Base-by-base conservation (phyloP, 2,329 filamentous ascomycete genomes). In the Botryotinia narcissicola region DNA sequence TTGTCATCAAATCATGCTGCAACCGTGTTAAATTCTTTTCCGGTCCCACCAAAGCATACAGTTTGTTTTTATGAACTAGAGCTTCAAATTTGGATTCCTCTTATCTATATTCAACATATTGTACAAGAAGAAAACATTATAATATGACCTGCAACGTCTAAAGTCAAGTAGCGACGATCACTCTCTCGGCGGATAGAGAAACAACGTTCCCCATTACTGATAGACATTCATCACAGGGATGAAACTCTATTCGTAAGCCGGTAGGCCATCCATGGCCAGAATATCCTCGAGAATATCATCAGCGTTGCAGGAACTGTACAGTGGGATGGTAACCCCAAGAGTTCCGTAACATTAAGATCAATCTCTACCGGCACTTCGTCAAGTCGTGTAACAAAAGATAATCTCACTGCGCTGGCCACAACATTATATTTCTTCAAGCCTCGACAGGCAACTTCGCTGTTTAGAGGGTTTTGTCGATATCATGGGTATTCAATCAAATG, bases 361-460 rank as follows among this genome's bases (percentile, higher is more conserved):
- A 44, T 60, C 16, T 72, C 64, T 67, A 42, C 71, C 63, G 71
- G 71, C 62, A 69, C 71, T 69, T 72, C 51, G 18, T 32, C 35
- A 68, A 32, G 63, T 12, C 64, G 62, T 68, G 71, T 68, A 48
- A 72, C 71, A 60, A 60, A 44, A 42, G 70, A 59, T 69, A 72
- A 72, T 69, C 63, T 72, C 42, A 72, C 46, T 67, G 70, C 71
- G 48, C 40, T 72, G 62, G 71, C 62, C 61, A 70, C 68, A 60
- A 67, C 70, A 72, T 67, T 35, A 32, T 46, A 67, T 54, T 61
- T 70, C 60, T 67, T 72, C 60, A 54, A 42, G 66, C 25, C 48
- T 69, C 37, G 60, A 72, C 61, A 72, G 29, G 70, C 70, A 51
- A 72, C 60, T 62, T 72, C 70, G 70, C 62, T 72, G 70, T 67